Conservation (phyloP, 2,329 filamentous ascomycete genomes). For the Clarireedia monteithiana region DNA sequence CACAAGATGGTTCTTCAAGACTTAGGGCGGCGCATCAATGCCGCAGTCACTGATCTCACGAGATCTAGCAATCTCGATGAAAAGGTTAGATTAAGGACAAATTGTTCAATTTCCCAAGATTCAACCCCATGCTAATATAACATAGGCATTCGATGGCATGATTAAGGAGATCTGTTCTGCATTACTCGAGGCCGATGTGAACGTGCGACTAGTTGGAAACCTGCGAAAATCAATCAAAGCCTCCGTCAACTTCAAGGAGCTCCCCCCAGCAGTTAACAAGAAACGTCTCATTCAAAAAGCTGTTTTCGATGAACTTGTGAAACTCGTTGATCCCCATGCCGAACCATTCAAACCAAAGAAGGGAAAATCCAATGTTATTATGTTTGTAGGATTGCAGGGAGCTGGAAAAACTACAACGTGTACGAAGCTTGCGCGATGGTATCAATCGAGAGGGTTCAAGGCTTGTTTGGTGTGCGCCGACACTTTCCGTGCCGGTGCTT, state of each 20-base stretch:
- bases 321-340: constrained; percentile 89
- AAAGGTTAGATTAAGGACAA: constrained; percentile 52
- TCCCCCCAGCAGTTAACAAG: constrained; percentile 90
- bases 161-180: constrained; percentile 96
- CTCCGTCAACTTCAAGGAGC: constrained; percentile 89
- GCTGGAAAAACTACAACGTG: constrained; percentile 97
- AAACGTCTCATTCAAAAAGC: constrained; percentile 97
- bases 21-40: constrained; percentile 95
- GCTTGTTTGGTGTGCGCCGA: constrained; percentile 93
- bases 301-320: constrained; percentile 93
- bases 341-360: constrained; percentile 97
- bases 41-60: constrained; percentile 89
- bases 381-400: constrained; percentile 98
- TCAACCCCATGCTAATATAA: constrained; percentile 30
- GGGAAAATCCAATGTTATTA: constrained; percentile 92
- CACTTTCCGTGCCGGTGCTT: constrained; percentile 96
- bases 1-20: constrained; percentile 91
- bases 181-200: constrained; percentile 93
- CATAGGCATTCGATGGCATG: constrained; percentile 90
- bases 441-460: constrained; percentile 88
- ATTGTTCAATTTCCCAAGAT: constrained; percentile 5
- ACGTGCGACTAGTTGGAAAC: constrained; percentile 83
- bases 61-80: constrained; percentile 90
- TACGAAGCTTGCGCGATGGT: constrained; percentile 93
- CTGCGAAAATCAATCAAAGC: constrained; percentile 89